Evolutionary conservation across 2,329 filamentous ascomycete genomes (phyloP), one percentile per base, ranked within the genome.

Genomic region (Dactylonectria macrodidyma): DNA sequence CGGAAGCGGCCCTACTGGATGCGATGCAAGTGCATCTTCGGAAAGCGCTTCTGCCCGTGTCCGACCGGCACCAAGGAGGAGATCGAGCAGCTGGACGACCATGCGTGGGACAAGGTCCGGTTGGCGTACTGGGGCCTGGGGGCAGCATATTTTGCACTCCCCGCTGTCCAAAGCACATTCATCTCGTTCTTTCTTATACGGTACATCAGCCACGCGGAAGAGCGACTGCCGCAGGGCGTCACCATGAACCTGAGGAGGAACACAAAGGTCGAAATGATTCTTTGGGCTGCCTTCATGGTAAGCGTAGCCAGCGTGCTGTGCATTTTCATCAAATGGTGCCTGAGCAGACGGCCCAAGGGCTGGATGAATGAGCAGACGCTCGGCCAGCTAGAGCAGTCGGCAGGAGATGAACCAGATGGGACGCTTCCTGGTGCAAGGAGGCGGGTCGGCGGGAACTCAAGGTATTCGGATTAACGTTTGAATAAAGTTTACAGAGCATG

Each of bases 1-100:
- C 71, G 59, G n/a, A 73, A 77, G 47, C 70, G 67, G 34, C 75
- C 75, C 34, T 70, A 71, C 52, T 77, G 73, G 75, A 71, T 77
- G 66, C 73, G 64, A 36, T 77, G 75, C 6, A 70, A 70, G 1
- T 77, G 75, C 59, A 33, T 76, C n/a, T 50, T 75, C n/a, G 67
- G 71, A 36, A 77, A 77, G 60, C 69, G 73, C 14, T 75, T 63
- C 61, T 77, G 75, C 19, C 72, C 71, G 33, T 71, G 67, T 12
- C 75, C 75, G 0, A 70, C 67, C 2, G 75, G 73, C n/a, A 73
- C 73, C 38, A 75, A 67, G 50, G 75, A 77, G 24, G 73, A 77
- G 34, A 71, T 77, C 30, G 75, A 73, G 60, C 70, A 73, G 26
- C 67, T 73, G 14, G 75, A 77, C 11, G 75, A 75, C 30, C 69